phyloP scores from a whole-genome alignment of 1,139 yeast species.

The Pichia sp. region DNA sequence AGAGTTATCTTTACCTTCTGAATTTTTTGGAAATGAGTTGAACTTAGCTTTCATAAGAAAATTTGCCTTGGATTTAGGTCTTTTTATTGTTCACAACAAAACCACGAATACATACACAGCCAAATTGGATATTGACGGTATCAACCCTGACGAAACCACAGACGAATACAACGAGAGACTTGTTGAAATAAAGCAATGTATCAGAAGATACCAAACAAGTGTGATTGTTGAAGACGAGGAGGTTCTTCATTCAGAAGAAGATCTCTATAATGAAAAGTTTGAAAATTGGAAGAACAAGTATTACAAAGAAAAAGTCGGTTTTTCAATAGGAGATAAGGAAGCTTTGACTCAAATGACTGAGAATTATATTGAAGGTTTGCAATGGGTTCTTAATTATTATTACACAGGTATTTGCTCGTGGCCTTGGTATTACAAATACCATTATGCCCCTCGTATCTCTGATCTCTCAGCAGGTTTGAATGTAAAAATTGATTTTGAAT shows the following conservation, averaged over 20 bases:
- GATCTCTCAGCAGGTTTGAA: constrained; percentile 72
- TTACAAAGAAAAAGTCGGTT: constrained; percentile 72
- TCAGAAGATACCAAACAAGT: constrained; percentile 71
- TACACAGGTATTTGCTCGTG: constrained; percentile 89
- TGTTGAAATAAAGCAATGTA: constrained; percentile 39
- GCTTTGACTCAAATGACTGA: constrained; percentile 61
- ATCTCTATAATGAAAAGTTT: constrained; percentile 69
- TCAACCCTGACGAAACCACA: constrained; percentile 57
- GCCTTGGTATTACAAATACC: constrained; percentile 90
- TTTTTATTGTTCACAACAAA: constrained; percentile 59
- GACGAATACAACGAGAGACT: constrained; percentile 57
- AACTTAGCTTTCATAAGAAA: constrained; percentile 58
- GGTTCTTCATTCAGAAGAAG: constrained; percentile 57
- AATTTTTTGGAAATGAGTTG: constrained; percentile 41
- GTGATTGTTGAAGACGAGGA: constrained; percentile 59
- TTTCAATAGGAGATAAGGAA: constrained; percentile 56
- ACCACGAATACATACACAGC: constrained; percentile 52
- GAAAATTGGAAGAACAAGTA: constrained; percentile 78
- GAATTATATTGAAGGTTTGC: constrained; percentile 88
- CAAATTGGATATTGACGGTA: constrained; percentile 70
- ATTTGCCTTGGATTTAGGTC: constrained; percentile 64
- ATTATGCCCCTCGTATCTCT: constrained; percentile 90
- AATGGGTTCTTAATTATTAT: constrained; percentile 91
- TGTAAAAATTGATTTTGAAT: constrained; percentile 56
- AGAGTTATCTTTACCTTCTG: constrained; percentile 44